phyloP scores from a whole-genome alignment of 495 filamentous ascomycete genomes.

The Amphirosellinia nigrospora region DNA sequence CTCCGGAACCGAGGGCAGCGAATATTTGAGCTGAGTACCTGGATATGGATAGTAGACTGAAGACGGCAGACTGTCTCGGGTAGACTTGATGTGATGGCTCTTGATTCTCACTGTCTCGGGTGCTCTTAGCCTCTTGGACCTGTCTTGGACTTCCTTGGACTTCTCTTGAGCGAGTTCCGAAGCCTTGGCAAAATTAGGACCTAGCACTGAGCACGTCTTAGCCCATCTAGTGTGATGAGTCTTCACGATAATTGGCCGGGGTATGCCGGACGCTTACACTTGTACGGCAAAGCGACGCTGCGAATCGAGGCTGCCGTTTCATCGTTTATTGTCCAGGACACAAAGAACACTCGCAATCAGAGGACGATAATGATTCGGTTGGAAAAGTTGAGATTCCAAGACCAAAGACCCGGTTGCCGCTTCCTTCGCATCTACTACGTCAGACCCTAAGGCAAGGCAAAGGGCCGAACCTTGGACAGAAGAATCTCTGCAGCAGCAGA shows the following conservation, averaged over 20 bases:
- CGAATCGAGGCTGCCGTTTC: background rate
- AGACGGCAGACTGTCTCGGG: background rate
- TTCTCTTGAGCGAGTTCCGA: background rate
- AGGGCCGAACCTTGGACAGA: background rate
- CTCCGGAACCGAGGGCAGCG: background rate
- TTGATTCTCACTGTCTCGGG: background rate
- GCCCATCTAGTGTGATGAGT: conserved; percentile 4
- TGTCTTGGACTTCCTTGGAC: background rate
- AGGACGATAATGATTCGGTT: background rate
- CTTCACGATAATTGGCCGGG: background rate
- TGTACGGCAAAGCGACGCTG: background rate
- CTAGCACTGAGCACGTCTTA: background rate
- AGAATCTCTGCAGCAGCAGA: background rate
- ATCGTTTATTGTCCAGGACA: background rate
- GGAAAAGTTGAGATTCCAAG: no score
- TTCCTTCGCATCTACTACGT: background rate
- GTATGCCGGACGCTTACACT: background rate
- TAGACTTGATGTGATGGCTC: background rate
- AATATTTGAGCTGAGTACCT: background rate
- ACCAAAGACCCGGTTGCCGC: no score
- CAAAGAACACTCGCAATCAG: background rate
- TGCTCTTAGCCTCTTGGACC: background rate
- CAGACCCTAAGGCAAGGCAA: background rate
- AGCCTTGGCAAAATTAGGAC: conserved; percentile 14
- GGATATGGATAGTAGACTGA: background rate